Percentiles rank a stretch among this genome's conserved stretches.
Conservation (phyloP, 2,329 filamentous ascomycete genomes). For the Aspergillus tanneri region DNA sequence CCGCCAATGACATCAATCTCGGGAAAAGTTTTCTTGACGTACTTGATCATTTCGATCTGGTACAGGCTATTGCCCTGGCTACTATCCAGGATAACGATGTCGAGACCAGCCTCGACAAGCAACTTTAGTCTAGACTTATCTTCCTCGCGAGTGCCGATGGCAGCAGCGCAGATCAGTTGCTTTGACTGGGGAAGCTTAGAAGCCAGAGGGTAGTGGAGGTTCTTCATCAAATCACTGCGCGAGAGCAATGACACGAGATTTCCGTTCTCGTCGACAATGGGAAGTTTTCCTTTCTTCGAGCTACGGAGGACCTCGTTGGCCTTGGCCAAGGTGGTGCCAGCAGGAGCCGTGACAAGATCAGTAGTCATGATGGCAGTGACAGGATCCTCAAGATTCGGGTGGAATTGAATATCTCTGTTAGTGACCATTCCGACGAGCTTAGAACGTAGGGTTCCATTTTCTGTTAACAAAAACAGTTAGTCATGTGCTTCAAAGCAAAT, state of each 20-base stretch:
- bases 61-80: constrained; percentile 98
- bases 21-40: constrained; percentile 83
- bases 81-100: constrained; percentile 93
- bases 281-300: constrained; percentile 98
- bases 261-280: constrained; percentile 78
- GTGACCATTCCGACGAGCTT: constrained; percentile 98
- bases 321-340: constrained; percentile 79
- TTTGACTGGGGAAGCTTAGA: constrained; percentile 97
- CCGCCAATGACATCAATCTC: constrained; percentile 91
- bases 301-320: constrained; percentile 90
- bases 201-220: constrained; percentile 91
- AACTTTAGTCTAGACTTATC: constrained; percentile 84
- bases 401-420: constrained; percentile 96
- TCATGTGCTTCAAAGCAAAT: constrained; percentile 1
- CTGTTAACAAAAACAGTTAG: constrained; percentile 50
- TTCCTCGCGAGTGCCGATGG: constrained; percentile 90
- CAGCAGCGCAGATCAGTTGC: constrained; percentile 92
- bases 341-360: constrained; percentile 82
- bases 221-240: constrained; percentile 96
- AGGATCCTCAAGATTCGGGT: constrained; percentile 67
- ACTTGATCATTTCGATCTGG: constrained; percentile 98
- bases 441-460: constrained; percentile 86
- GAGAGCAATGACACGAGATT: constrained; percentile 92
- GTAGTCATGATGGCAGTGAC: constrained; percentile 94
- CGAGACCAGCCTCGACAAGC: constrained; percentile 90